phyloP scores from a whole-genome alignment of 1,284 basidiomycete species.

The Apiotrichum brassicae region DNA sequence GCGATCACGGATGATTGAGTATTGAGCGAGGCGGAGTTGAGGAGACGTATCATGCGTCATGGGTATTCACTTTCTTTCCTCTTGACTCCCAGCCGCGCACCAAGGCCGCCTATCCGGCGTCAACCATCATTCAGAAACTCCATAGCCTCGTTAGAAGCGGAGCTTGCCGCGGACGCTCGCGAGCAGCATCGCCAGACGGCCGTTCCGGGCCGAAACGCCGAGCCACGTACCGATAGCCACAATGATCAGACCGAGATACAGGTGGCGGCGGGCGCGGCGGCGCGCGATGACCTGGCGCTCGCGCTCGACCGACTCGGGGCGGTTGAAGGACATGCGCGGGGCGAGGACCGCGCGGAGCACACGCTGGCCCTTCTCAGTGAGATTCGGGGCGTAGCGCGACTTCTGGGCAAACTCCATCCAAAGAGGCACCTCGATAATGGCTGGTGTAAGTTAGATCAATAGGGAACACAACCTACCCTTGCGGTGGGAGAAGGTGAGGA shows the following conservation, averaged over 20 bases:
- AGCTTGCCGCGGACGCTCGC: constrained; percentile 1
- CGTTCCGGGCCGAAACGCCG: constrained; percentile 3
- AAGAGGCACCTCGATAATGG: constrained; percentile 34
- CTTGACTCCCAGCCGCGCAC: neutral
- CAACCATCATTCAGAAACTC: neutral
- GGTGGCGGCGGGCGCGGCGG: constrained; percentile 5
- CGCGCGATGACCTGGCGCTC: constrained; percentile 19
- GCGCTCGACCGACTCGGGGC: constrained; percentile 37
- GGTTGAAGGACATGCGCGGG: constrained; percentile 21
- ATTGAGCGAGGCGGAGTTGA: no score
- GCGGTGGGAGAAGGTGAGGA: constrained; percentile 43
- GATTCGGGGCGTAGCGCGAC: constrained; percentile 36
- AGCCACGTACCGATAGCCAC: constrained; percentile 13
- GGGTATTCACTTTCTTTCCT: neutral
- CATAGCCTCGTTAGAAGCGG: no score
- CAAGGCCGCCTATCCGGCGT: neutral
- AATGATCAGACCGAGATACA: constrained; percentile 11
- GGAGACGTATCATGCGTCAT: no score
- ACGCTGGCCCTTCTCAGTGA: constrained; percentile 15
- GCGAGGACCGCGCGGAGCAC: constrained; percentile 28
- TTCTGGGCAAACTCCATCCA: constrained; percentile 20
- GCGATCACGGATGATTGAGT: no score
- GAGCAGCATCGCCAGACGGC: neutral
- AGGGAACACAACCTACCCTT: constrained; percentile 26
- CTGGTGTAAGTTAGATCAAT: constrained; percentile 11